Conservation (phyloP, 352 stramenopile species). For the Pythium phragmitis region DNA sequence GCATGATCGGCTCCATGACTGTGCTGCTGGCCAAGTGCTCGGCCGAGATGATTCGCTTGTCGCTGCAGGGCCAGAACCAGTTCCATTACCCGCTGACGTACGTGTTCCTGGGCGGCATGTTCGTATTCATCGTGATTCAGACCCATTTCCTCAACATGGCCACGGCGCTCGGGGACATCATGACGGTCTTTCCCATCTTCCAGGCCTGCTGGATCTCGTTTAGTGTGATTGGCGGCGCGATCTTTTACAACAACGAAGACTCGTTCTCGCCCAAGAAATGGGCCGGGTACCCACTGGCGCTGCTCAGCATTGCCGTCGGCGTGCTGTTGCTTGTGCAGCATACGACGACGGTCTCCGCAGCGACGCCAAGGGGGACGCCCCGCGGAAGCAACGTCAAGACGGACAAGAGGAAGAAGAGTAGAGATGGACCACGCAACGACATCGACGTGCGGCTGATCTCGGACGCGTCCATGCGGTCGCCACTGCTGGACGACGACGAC, state of each 20-base stretch:
- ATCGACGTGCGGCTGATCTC: conserved; percentile 60
- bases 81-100: conserved; percentile 86
- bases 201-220: conserved; percentile 89
- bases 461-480: conserved; percentile 66
- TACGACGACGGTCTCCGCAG: conserved; percentile 22
- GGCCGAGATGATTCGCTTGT: conserved; percentile 83
- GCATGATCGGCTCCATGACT: conserved; percentile 81
- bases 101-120: conserved; percentile 85
- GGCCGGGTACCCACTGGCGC: conserved; percentile 71
- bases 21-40: conserved; percentile 86
- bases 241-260: conserved; percentile 82
- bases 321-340: conserved; percentile 77
- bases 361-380: background rate
- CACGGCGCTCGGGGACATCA: conserved; percentile 80
- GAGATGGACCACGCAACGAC: conserved; percentile 15
- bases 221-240: conserved; percentile 76
- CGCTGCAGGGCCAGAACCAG: conserved; percentile 82
- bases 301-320: conserved; percentile 66
- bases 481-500: conserved; percentile 40
- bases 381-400: background rate
- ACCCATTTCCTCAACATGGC: conserved; percentile 89
- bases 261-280: conserved; percentile 53
- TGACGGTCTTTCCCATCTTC: conserved; percentile 89
- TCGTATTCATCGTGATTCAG: conserved; percentile 83
- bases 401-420: conserved; percentile 2